Conservation (phyloP, 345 rosid species). For the Balakata baccata region DNA sequence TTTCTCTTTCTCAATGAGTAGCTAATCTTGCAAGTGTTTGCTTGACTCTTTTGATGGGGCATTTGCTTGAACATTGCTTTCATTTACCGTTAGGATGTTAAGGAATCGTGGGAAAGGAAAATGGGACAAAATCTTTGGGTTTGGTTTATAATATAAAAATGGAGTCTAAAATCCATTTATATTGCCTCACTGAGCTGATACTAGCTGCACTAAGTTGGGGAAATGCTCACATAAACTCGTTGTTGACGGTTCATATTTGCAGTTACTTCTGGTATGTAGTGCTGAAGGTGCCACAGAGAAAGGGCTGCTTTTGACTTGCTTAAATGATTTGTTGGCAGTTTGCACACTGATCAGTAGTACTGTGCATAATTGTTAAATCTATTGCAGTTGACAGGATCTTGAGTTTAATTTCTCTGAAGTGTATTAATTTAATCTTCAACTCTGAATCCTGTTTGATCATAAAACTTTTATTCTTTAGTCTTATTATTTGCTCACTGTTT, state of each 20-base stretch:
- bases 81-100: no score
- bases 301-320: not conserved
- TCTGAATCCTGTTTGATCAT: not conserved
- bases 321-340: not conserved
- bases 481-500: not conserved
- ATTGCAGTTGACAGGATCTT: not conserved
- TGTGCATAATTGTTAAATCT: not conserved
- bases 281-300: not conserved
- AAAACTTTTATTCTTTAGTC: not conserved
- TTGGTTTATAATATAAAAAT: no score
- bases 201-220: not conserved
- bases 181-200: not conserved
- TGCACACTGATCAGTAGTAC: not conserved
- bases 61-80: no score
- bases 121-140: no score
- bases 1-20: no score
- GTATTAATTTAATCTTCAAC: not conserved
- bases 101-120: no score
- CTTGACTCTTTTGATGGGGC: no score
- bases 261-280: not conserved
- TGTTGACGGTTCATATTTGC: not conserved
- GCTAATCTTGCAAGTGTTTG: no score
- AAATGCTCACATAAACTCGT: not conserved
- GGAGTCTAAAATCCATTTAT: no score
- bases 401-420: not conserved